These are phyloP conservation scores for Dispira simplex DNA, from an alignment of 192 early-diverging fungal genomes.

Conservation along the genomic window DNA sequence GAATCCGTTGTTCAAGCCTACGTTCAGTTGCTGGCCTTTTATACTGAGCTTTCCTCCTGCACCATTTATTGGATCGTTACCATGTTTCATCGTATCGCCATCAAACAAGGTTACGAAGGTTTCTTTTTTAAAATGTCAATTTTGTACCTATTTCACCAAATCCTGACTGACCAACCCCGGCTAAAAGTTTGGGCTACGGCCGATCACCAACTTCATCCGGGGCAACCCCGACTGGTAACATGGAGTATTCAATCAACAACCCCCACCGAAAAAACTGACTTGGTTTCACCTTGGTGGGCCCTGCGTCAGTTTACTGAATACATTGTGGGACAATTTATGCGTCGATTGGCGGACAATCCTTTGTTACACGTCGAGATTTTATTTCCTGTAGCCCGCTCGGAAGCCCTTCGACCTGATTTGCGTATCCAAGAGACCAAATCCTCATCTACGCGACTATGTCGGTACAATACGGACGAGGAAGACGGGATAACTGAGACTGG, in stretches of 20 bases:
- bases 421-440: neutral
- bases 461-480: neutral
- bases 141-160: constrained; percentile 6
- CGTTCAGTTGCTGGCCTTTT: neutral
- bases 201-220: neutral
- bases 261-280: too few species aligned
- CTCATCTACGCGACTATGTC: neutral
- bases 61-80: constrained; percentile 8
- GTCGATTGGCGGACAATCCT: neutral
- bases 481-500: neutral
- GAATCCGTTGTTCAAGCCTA: neutral
- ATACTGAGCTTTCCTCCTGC: neutral
- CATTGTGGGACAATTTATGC: neutral
- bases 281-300: constrained; percentile 6
- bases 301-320: neutral
- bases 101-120: constrained; percentile 9
- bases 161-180: constrained; percentile 1
- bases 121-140: constrained; percentile 9
- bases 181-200: neutral
- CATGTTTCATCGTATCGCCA: constrained; percentile 7
- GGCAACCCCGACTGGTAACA: neutral
- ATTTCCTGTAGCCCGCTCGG: neutral
- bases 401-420: constrained; percentile 7
- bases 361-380: neutral
- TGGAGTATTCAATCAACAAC: neutral